Evolutionary conservation across 2,329 filamentous ascomycete genomes (phyloP).

Genomic region (Setomelanomma holmii): DNA sequence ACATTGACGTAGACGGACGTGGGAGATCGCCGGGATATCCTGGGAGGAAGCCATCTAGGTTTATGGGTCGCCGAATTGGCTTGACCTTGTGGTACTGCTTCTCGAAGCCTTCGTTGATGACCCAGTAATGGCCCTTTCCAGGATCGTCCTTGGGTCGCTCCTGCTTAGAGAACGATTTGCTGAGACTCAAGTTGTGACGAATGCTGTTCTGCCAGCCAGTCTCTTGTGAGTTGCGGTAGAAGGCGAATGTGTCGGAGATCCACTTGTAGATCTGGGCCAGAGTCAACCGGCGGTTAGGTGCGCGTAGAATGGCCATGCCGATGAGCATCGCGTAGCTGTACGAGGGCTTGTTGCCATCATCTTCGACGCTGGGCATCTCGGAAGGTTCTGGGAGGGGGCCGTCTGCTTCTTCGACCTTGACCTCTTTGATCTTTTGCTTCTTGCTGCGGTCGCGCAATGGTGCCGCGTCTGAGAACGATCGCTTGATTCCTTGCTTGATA

Average conservation of each 20-base stretch:
- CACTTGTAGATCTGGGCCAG: conserved; percentile 98
- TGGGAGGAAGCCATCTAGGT: conserved; percentile 48
- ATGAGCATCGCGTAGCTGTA: conserved; percentile 96
- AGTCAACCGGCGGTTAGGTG: conserved; percentile 82
- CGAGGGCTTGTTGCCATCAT: conserved; percentile 86
- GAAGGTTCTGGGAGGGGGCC: conserved; percentile 71
- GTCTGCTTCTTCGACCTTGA: conserved; percentile 51
- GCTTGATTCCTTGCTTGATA: conserved; percentile 55
- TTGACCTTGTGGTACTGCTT: conserved; percentile 90
- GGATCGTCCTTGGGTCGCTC: conserved; percentile 96
- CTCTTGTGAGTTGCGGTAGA: conserved; percentile 79
- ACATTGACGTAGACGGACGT: conserved; percentile 50
- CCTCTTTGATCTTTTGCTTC: conserved; percentile 68
- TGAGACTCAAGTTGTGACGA: conserved; percentile 93
- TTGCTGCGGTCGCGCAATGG: conserved; percentile 76
- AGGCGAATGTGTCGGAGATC: conserved; percentile 94
- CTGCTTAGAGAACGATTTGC: conserved; percentile 96
- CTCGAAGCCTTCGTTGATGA: conserved; percentile 89
- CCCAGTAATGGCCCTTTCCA: conserved; percentile 98
- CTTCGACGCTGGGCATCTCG: conserved; percentile 81
- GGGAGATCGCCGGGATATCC: conserved; percentile 40
- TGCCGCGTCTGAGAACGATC: conserved; percentile 74
- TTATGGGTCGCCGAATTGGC: conserved; percentile 63
- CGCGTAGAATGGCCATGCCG: conserved; percentile 93
- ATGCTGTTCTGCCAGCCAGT: conserved; percentile 99